Evolutionary conservation across 345 rosid species (phyloP), one percentile per base, ranked within the genome.

Genomic region (Abelmoschus esculentus): DNA sequence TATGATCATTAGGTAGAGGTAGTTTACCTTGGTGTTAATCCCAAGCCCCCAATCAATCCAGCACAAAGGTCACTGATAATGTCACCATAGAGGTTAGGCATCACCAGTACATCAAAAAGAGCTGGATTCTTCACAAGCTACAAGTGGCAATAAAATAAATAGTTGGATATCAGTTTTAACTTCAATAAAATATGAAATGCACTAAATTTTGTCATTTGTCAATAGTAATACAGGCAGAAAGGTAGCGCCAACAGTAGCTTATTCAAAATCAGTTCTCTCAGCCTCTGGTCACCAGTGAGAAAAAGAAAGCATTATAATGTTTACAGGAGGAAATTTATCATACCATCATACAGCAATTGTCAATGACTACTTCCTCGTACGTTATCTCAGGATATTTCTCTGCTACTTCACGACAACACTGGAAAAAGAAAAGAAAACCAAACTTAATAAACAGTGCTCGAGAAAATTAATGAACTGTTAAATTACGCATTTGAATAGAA

Each of bases 301-400:
- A 50, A 32, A 50, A 34, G n/a, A 22, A 17, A 6, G 38, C 0
- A 31, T n/a, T 3, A 34, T 32, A 62, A 62, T 8, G 1, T 28
- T 15, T 34, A 31, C 14, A 66, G 47, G 29, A 13, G 0, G 73
- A 7, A 28, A 53, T 15, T 3, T 60, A 26, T 67, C 65, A 67
- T 87, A 96, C 99, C 99, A 92, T 96, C 99, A 96, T 96, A 78
- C 98, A 92, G 77, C 99, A 96, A 81, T 96, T 96, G 84, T 96
- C 99, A 66, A 96, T 96, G 76, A 96, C 99, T 64, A 96, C 99
- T 85, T 96, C 99, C 83, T 96, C 99, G 54, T 92, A 96, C 29
- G 36, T 78, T 54, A 92, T 90, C 78, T 96, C 99, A 19, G 99
- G 99, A 72, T 92, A 96, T 85, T 92, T 92, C 84, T 86, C 89